phyloP scores from a whole-genome alignment of 2,329 filamentous ascomycete species.

The Nemania bipapillata region DNA sequence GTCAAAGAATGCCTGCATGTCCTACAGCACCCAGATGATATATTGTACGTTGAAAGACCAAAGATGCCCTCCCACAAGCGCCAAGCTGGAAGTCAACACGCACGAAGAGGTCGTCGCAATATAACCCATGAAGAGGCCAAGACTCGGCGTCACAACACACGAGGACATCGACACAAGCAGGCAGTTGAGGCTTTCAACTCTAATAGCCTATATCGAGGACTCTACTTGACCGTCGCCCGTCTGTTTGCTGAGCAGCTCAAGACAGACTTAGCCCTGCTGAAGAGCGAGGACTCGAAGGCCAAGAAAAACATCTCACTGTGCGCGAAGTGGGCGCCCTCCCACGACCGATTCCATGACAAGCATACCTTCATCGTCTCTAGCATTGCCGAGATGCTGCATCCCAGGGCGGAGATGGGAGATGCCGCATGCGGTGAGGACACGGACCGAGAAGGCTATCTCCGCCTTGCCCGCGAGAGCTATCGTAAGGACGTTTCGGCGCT shows the following conservation, averaged over 20 bases:
- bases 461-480: conserved; percentile 64
- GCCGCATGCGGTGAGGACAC: conserved; percentile 48
- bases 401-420: conserved; percentile 49
- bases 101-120: not conserved
- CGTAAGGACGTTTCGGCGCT: conserved; percentile 64
- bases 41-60: conserved; percentile 55
- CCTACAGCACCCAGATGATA: conserved; percentile 53
- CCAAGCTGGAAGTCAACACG: not conserved
- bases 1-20: conserved; percentile 60
- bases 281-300: conserved; percentile 54
- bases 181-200: conserved; percentile 57
- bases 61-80: not conserved
- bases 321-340: conserved; percentile 69
- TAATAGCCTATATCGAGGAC: conserved; percentile 60
- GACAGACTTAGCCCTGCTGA: conserved; percentile 58
- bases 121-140: conserved; percentile 34
- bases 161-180: conserved; percentile 55
- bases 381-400: conserved; percentile 66
- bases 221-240: conserved; percentile 65
- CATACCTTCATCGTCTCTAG: conserved; percentile 67
- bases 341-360: conserved; percentile 66
- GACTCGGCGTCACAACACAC: conserved; percentile 47
- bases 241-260: conserved; percentile 67
- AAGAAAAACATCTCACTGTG: conserved; percentile 64
- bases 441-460: conserved; percentile 63